Evolutionary conservation across 768 basidiomycete genomes (phyloP).

Genomic region (Macrolepiota fuliginosa): DNA sequence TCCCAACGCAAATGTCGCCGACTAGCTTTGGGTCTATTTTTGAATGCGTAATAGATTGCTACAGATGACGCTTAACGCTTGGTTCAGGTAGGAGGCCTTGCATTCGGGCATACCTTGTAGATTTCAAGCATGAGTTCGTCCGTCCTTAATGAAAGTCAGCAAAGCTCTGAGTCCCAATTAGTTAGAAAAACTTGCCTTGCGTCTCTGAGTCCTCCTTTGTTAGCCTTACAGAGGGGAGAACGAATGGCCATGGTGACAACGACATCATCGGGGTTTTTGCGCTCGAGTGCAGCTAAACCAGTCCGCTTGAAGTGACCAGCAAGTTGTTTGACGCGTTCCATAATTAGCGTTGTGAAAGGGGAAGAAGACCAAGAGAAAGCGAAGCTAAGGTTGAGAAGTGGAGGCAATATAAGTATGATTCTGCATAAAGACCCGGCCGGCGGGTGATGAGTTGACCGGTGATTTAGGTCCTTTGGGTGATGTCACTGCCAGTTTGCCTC

Average conservation of each 20-base stretch:
- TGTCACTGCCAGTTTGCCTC: background rate
- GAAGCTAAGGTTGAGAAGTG: background rate
- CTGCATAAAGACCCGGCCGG: background rate
- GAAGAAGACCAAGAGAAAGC: background rate
- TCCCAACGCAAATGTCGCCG: constrained; percentile 80
- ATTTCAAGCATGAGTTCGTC: constrained; percentile 83
- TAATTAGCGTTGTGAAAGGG: constrained; percentile 22
- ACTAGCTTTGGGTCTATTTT: constrained; percentile 62
- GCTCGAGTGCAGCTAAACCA: constrained; percentile 51
- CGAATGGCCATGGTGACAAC: constrained; percentile 82
- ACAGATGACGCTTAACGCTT: background rate
- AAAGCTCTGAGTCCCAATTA: background rate
- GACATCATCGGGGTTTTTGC: constrained; percentile 70
- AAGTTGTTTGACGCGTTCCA: constrained; percentile 69
- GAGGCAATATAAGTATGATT: background rate
- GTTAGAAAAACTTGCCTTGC: constrained; percentile 41
- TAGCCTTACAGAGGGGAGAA: constrained; percentile 73
- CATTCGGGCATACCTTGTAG: constrained; percentile 52
- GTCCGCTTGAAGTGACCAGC: constrained; percentile 52
- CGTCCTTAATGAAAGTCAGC: constrained; percentile 37
- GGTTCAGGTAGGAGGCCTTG: background rate
- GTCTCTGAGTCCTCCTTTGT: constrained; percentile 75
- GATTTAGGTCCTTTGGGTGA: background rate
- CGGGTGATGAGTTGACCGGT: background rate
- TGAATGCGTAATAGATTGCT: constrained; percentile 61